phyloP scores from a whole-genome alignment of 192 early-diverging fungal species.

The Coemansia sp. region DNA sequence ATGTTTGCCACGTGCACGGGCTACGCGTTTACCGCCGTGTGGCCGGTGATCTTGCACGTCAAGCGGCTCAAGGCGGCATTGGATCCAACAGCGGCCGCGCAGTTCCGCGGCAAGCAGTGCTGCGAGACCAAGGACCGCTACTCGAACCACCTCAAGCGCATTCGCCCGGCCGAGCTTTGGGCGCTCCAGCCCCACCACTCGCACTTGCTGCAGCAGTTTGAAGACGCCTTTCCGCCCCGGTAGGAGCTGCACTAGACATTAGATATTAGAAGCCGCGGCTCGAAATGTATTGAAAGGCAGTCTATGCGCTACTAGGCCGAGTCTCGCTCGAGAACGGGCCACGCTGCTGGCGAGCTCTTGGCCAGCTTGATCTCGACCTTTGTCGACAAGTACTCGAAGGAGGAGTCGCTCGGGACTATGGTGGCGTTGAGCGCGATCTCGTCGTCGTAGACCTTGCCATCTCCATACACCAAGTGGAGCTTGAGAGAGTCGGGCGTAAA shows the following conservation, averaged over 20 bases:
- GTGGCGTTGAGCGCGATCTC: constrained; percentile 68
- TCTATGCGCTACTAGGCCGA: neutral
- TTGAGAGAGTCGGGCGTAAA: constrained; percentile 67
- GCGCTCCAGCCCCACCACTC: constrained; percentile 51
- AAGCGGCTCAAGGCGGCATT: constrained; percentile 25
- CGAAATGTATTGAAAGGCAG: too few species aligned
- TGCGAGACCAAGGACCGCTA: constrained; percentile 33
- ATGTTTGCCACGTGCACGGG: constrained; percentile 44
- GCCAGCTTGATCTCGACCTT: constrained; percentile 78
- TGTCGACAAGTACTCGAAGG: constrained; percentile 70
- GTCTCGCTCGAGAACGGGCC: constrained; percentile 33
- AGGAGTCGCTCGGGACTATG: constrained; percentile 71
- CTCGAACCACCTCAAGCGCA: constrained; percentile 25
- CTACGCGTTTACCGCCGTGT: constrained; percentile 20
- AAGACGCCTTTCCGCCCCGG: constrained; percentile 15
- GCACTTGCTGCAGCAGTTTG: constrained; percentile 48
- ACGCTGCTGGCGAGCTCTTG: constrained; percentile 59
- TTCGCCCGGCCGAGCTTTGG: constrained; percentile 51
- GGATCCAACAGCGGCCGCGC: constrained; percentile 5
- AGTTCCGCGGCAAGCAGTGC: constrained; percentile 33
- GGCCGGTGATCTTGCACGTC: constrained; percentile 30
- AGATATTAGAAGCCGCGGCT: neutral
- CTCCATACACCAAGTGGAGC: constrained; percentile 79
- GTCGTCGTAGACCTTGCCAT: constrained; percentile 74
- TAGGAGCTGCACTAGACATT: constrained; percentile 1